Percentiles rank a stretch among this genome's conserved stretches.
Evolutionary conservation across 148 eudicot genomes (phyloP).

Genomic region (Rhododendron ovatum): DNA sequence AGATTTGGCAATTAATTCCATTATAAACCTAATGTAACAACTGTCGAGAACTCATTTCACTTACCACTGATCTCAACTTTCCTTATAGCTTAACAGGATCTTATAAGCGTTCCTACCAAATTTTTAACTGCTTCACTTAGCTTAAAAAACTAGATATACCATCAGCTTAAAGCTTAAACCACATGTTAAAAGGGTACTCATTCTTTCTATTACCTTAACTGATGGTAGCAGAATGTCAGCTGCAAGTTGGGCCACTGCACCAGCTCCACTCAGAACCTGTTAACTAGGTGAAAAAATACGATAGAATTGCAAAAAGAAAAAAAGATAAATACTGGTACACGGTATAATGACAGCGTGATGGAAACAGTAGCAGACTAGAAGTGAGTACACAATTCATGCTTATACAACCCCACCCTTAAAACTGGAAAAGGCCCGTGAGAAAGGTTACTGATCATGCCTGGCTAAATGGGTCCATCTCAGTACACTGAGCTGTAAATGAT

Average conservation of each 20-base stretch:
- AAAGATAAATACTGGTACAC: background rate
- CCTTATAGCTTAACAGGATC: too few species aligned
- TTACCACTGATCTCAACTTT: too few species aligned
- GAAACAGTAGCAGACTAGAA: background rate
- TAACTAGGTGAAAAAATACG: background rate
- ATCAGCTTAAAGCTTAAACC: background rate
- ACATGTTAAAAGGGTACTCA: background rate
- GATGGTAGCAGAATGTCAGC: slow-evolving; percentile 53
- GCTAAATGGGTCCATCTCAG: background rate
- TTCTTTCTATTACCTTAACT: slow-evolving; percentile 22
- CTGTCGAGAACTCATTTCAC: background rate
- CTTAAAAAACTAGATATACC: too few species aligned
- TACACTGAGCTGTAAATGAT: background rate
- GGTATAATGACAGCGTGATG: background rate
- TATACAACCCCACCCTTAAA: background rate
- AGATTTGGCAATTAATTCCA: background rate
- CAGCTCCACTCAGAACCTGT: slow-evolving; percentile 52
- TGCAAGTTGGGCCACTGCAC: slow-evolving; percentile 68
- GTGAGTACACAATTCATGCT: background rate
- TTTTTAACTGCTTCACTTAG: background rate
- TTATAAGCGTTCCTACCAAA: background rate
- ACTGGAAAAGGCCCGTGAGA: background rate
- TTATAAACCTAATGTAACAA: background rate
- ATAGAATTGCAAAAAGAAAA: background rate
- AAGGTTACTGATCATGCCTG: background rate